Conservation (phyloP, 2,329 filamentous ascomycete species). For the Rutstroemia sp. region DNA sequence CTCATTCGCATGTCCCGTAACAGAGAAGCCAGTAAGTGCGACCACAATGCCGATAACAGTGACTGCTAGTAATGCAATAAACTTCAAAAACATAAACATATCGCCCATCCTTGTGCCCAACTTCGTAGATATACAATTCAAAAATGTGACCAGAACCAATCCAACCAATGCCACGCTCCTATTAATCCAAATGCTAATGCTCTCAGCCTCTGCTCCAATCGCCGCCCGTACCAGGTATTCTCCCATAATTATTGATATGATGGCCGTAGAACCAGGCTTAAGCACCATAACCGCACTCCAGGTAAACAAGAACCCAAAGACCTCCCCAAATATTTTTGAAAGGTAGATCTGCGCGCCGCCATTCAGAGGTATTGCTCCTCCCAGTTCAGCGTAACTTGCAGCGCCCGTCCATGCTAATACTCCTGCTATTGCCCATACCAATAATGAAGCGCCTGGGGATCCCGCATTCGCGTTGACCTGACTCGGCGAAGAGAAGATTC, state of each 20-base stretch:
- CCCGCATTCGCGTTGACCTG: constrained; percentile 89
- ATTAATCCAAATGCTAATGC: constrained; percentile 78
- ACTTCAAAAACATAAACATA: constrained; percentile 94
- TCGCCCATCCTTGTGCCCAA: constrained; percentile 84
- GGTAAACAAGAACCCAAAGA: constrained; percentile 88
- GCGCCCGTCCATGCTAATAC: constrained; percentile 93
- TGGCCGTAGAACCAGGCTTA: constrained; percentile 88
- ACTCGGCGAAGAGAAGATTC: constrained; percentile 91
- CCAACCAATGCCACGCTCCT: constrained; percentile 79
- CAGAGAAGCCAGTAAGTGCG: constrained; percentile 75
- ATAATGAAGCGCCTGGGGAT: constrained; percentile 78
- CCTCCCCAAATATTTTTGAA: constrained; percentile 91
- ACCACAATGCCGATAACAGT: constrained; percentile 86
- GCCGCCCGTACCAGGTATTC: constrained; percentile 90
- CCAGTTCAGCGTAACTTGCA: constrained; percentile 89
- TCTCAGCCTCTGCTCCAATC: constrained; percentile 78
- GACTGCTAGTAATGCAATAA: constrained; percentile 79
- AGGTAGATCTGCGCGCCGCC: constrained; percentile 91
- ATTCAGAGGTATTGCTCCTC: constrained; percentile 91
- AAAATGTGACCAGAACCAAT: constrained; percentile 65
- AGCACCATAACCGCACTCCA: constrained; percentile 93
- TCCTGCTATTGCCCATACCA: constrained; percentile 92
- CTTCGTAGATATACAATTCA: constrained; percentile 89
- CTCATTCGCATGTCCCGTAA: constrained; percentile 63
- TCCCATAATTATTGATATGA: constrained; percentile 95